Evolutionary conservation across 805 yeast genomes (phyloP), one percentile per base, ranked within the genome.

Genomic region (Wickerhamiella lipophila): DNA sequence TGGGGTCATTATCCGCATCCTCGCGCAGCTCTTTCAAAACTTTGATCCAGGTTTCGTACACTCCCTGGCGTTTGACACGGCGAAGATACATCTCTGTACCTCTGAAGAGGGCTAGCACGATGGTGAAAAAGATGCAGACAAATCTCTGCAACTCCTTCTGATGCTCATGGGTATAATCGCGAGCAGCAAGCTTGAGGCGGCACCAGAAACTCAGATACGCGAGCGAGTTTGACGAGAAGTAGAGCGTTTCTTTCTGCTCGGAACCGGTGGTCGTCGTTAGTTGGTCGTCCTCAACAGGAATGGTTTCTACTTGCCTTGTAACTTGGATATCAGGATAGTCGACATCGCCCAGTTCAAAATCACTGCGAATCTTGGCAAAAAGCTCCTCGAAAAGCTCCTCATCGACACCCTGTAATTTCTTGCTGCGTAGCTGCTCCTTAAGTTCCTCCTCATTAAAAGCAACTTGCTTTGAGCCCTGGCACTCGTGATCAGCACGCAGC

Each of bases 331-430:
- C 60, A 27, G 55, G 36, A 46, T 42, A 50, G 72, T 62, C 78
- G 84, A 76, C 75, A 53, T 85, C 70, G 56, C 78, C 59, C n/a
- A 80, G 80, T 7, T 9, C 40, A 18, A 44, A 26, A 13, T 44
- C 47, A 11, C 30, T 23, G 25, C 41, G 41, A 13, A 32, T 13
- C 56, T 76, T 74, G 22, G 60, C 59, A 95, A 95, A 86, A 51
- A 83, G 70, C 51, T 77, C 81, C 55, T 81, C 81, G 61, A 82
- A 83, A 53, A 84, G 92, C 30, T 76, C 78, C 49, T 70, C 75
- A 1, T 54, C 26, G 13, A 61, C 52, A 21, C 45, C 50, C 13
- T 55, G 46, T 8, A 57, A 42, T 51, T 61, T 62, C 46, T 50
- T 49, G 30, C 51, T 49, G 19, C 53, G 49, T 22, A 64, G 51